phyloP scores from a whole-genome alignment of 73 alveolate species.

The Breviolum minutum region DNA sequence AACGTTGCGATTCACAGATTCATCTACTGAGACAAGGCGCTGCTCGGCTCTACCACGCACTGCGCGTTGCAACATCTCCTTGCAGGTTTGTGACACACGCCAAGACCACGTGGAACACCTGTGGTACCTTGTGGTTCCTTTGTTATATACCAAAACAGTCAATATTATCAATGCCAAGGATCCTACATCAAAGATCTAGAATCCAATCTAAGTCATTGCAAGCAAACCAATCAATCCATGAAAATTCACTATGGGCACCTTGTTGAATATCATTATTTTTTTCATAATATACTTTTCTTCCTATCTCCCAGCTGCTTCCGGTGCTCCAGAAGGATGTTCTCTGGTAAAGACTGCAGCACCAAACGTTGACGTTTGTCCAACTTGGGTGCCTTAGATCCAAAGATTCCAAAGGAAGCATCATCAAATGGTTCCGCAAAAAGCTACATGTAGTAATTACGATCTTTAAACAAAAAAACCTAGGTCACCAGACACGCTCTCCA shows the following conservation, averaged over 20 bases:
- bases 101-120: background rate
- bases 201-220: background rate
- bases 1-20: background rate
- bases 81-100: background rate
- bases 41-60: slow-evolving; percentile 50
- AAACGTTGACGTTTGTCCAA: slow-evolving; percentile 89
- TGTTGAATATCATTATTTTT: background rate
- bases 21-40: slow-evolving; percentile 5
- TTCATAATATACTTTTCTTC: too few species aligned
- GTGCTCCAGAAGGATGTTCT: slow-evolving; percentile 60
- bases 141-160: too few species aligned
- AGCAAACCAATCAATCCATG: background rate
- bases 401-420: background rate
- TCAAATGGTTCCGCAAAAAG: background rate
- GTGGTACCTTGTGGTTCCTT: background rate
- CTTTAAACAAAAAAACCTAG: background rate
- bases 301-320: background rate
- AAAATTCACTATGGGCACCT: background rate
- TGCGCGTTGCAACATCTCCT: slow-evolving; percentile 64
- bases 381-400: slow-evolving; percentile 66
- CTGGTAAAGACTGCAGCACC: slow-evolving; percentile 91
- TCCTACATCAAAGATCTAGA: background rate
- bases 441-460: background rate
- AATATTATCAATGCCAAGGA: background rate
- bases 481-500: slow-evolving; percentile 55